phyloP scores from a whole-genome alignment of 768 basidiomycete species.

The Russula vinacea region DNA sequence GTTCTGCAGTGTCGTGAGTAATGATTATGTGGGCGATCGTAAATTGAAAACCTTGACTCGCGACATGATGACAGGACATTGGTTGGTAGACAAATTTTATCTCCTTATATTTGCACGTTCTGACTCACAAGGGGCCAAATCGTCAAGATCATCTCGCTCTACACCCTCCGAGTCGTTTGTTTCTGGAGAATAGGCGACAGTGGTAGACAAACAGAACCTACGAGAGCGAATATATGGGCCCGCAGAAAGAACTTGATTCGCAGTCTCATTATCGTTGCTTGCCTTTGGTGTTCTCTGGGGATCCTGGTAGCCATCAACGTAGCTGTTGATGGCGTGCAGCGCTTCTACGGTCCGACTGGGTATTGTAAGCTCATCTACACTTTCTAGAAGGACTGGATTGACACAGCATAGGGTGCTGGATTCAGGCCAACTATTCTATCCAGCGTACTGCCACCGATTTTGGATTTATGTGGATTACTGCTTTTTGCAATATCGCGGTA shows the following conservation, averaged over 20 bases:
- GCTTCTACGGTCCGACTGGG: conserved; percentile 45
- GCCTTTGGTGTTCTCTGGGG: conserved; percentile 42
- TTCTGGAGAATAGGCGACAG: conserved; percentile 26
- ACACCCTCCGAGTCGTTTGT: conserved; percentile 42
- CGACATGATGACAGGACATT: conserved; percentile 7
- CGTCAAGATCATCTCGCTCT: conserved; percentile 39
- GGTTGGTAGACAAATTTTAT: conserved; percentile 1
- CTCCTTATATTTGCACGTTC: not conserved
- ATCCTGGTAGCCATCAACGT: conserved; percentile 41
- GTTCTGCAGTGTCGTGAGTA: conserved; percentile 20
- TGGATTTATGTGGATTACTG: conserved; percentile 49
- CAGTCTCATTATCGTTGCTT: conserved; percentile 30
- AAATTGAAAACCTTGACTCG: not conserved
- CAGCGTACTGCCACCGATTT: conserved; percentile 49
- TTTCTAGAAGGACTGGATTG: not conserved
- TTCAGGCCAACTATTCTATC: conserved; percentile 36
- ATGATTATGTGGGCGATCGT: not conserved
- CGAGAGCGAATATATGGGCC: not conserved
- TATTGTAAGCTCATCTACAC: conserved; percentile 38
- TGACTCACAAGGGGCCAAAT: not conserved
- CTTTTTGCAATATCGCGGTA: conserved; percentile 41
- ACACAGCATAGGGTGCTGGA: conserved; percentile 49
- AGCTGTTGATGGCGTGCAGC: conserved; percentile 33
- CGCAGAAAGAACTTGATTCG: not conserved
- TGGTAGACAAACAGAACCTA: not conserved